Conservation (phyloP, 306 rosid genomes). For the Sicyos edulis region DNA sequence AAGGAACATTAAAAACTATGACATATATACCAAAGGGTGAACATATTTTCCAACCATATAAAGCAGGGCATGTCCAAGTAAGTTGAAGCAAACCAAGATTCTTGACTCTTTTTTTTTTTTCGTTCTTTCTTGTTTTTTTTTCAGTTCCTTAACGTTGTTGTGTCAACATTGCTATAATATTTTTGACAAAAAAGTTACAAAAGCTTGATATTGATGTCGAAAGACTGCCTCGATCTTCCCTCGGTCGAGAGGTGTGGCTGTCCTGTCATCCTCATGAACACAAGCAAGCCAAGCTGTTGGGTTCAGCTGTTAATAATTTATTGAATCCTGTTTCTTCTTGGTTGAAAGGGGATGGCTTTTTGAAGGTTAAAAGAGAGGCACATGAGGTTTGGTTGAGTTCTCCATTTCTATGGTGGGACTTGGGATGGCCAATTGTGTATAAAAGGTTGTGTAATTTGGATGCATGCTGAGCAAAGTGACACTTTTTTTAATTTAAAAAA, state of each 20-base stretch:
- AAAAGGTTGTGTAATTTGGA: constrained; percentile 21
- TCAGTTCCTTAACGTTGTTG: neutral
- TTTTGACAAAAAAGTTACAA: constrained; percentile 3
- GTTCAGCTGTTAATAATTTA: constrained; percentile 8
- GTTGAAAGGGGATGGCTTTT: neutral
- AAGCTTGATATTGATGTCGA: neutral
- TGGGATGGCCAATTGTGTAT: constrained; percentile 13
- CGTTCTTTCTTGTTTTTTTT: neutral
- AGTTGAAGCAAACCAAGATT: neutral
- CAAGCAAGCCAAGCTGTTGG: constrained; percentile 3
- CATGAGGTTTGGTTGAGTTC: constrained; percentile 20
- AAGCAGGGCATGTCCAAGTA: neutral
- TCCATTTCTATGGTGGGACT: constrained; percentile 18
- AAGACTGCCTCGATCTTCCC: neutral
- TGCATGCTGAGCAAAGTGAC: constrained; percentile 11
- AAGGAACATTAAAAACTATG: neutral
- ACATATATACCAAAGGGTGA: neutral
- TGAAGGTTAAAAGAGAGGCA: constrained; percentile 11
- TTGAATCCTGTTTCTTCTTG: neutral
- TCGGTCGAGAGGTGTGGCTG: neutral
- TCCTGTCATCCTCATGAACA: neutral
- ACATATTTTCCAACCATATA: neutral
- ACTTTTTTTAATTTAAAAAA: neutral
- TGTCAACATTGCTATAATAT: neutral
- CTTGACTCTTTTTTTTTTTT: neutral